Evolutionary conservation across 129 eudicot genomes (phyloP), one percentile per base, ranked within the genome.

Genomic region (Kitagawia praeruptora): DNA sequence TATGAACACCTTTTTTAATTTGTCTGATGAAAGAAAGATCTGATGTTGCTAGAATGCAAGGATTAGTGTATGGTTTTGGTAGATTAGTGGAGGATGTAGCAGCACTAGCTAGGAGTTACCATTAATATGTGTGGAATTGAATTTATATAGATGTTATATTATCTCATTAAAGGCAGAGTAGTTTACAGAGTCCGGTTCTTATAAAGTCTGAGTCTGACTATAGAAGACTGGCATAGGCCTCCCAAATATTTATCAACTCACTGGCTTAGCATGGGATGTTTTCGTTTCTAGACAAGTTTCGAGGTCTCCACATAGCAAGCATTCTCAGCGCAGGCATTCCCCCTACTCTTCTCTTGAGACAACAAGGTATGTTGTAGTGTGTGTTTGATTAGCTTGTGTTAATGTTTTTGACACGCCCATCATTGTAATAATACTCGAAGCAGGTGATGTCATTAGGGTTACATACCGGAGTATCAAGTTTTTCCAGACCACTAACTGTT

Each of bases 251-350:
- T 77, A 70, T 75, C 25, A 79, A 86, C 91, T 93, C 87, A 88
- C 84, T 85, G 89, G 89, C 87, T 93, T 88, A 91, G 96, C 78
- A 95, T 89, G 89, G 82, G 85, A 87, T 91, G 85, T 89, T 95
- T 89, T 88, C 80, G 78, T 88, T 90, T 89, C 85, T 92, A 95
- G 99, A 95, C 96, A 87, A 83, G 95, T 87, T 90, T 95, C 97
- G 90, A 85, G 97, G 93, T 95, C 99, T 83, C 99, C 98, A 80
- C 92, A 87, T 92, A 94, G 94, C 99, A 95, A 87, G 97, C 97
- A 87, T 87, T 89, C 99, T 87, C 97, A 95, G 88, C 97, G 89
- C 96, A 95, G 92, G 96, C 96, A 92, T 87, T 92, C 94, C 84
- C 94, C 88, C 85, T 95, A 95, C 91, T 87, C 98, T 92, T 92